phyloP scores from a whole-genome alignment of 106 monocot species.

The Xerophyta viscosa region DNA sequence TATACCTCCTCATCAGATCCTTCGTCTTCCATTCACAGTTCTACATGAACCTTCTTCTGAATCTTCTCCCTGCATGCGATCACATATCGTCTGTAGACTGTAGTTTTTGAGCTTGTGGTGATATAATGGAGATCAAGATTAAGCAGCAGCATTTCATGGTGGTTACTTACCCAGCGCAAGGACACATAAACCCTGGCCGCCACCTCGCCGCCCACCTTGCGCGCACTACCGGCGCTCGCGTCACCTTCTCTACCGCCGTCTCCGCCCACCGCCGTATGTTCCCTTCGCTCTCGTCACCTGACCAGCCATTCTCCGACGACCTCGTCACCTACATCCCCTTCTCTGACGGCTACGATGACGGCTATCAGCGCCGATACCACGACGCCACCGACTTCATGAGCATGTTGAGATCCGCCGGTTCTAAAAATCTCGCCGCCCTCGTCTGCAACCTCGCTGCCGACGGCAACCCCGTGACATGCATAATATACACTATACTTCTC shows the following conservation, averaged over 20 bases:
- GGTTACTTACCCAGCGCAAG: slow-evolving; percentile 7
- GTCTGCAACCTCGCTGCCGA: slow-evolving; percentile 5
- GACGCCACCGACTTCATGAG: slow-evolving; percentile 2
- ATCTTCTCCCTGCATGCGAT: too few species aligned
- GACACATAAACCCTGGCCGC: slow-evolving; percentile 28
- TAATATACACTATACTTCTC: slow-evolving; percentile 27
- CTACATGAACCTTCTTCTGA: too few species aligned
- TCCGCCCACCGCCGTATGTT: slow-evolving; percentile 18
- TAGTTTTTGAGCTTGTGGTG: too few species aligned
- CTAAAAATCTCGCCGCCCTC: slow-evolving; percentile 7
- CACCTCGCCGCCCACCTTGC: slow-evolving; percentile 19
- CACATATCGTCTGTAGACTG: too few species aligned
- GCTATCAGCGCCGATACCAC: neutral
- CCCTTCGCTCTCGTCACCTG: neutral
- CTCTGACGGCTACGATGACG: slow-evolving; percentile 35
- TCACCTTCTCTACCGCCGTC: slow-evolving; percentile 30
- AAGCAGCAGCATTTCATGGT: slow-evolving; percentile 22
- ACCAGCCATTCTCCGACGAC: neutral
- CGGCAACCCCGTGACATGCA: slow-evolving; percentile 24
- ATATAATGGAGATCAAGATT: neutral
- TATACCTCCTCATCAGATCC: too few species aligned
- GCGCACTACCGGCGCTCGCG: slow-evolving; percentile 5
- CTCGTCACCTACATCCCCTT: slow-evolving; percentile 32
- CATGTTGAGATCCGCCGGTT: neutral
- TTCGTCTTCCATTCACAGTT: too few species aligned